A percentile compares a stretch with the other conserved stretches of the same genome.
Conservation (phyloP, 495 filamentous ascomycete species). For the Penicillium ochrochloron region DNA sequence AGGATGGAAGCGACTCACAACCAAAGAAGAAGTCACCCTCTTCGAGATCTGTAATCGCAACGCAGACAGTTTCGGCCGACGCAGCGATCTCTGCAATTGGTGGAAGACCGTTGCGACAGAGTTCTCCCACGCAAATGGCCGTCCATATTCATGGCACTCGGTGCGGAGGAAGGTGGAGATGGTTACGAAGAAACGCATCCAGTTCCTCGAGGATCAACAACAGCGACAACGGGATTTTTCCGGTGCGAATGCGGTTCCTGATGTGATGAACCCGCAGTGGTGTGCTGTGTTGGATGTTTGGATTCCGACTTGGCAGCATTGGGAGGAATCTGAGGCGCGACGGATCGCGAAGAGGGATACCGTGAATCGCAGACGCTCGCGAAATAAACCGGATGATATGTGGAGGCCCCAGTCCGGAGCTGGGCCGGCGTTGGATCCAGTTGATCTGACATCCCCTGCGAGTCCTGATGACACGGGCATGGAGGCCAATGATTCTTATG, state of each 20-base stretch:
- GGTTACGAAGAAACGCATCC: constrained; percentile 50
- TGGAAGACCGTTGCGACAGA: constrained; percentile 49
- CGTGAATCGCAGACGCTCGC: constrained; percentile 45
- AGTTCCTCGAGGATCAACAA: constrained; percentile 45
- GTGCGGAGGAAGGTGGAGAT: constrained; percentile 53
- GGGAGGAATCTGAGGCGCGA: constrained; percentile 44
- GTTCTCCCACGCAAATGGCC: constrained; percentile 45
- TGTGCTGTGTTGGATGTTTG: constrained; percentile 46
- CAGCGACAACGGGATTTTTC: constrained; percentile 18
- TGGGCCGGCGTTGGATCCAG: not conserved
- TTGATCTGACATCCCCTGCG: not conserved
- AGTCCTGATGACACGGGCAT: constrained; percentile 12
- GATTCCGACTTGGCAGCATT: constrained; percentile 51
- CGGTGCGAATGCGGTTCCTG: constrained; percentile 23
- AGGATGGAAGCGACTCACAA: constrained; percentile 50
- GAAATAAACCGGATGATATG: constrained; percentile 17
- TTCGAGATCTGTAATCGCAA: constrained; percentile 52
- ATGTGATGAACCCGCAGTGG: constrained; percentile 48
- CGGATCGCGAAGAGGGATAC: constrained; percentile 50
- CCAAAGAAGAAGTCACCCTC: constrained; percentile 48
- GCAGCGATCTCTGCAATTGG: constrained; percentile 54
- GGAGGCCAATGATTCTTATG: constrained; percentile 8
- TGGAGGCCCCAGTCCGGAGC: constrained; percentile 7
- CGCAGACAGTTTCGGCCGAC: constrained; percentile 45
- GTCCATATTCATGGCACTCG: constrained; percentile 53